A percentile compares a stretch with the other conserved stretches of the same genome.
Evolutionary conservation across 2,329 filamentous ascomycete species (phyloP).

Genomic region (Talaromyces sp.): DNA sequence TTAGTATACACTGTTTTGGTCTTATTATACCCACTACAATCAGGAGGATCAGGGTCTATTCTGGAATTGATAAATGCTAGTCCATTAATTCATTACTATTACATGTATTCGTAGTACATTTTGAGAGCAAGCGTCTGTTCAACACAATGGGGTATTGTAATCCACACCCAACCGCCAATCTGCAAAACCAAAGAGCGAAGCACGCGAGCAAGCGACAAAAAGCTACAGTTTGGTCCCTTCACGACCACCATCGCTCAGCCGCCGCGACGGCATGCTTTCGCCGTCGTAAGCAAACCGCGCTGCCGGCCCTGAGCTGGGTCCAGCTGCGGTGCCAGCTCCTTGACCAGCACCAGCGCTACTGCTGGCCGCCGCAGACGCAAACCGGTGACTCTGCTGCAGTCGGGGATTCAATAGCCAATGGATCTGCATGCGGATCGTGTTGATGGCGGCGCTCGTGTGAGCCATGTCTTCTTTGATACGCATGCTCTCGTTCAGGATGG

Average conservation of each 20-base stretch:
- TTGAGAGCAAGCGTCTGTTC: neutral
- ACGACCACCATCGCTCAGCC: slow-evolving; percentile 35
- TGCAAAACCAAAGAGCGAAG: neutral
- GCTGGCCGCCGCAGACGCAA: slow-evolving; percentile 8
- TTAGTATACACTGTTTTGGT: no score
- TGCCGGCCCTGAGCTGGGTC: slow-evolving; percentile 22
- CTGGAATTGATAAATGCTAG: neutral
- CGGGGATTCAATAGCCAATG: slow-evolving; percentile 58
- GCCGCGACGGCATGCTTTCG: slow-evolving; percentile 19
- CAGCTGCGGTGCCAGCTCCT: slow-evolving; percentile 13
- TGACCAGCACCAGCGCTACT: slow-evolving; percentile 13
- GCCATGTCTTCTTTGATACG: slow-evolving; percentile 58
- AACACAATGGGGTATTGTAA: neutral
- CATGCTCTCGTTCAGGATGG: slow-evolving; percentile 58
- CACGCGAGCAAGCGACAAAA: neutral
- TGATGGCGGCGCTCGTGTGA: slow-evolving; percentile 56
- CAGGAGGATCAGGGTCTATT: neutral
- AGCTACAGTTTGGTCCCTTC: slow-evolving; percentile 35
- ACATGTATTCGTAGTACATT: neutral
- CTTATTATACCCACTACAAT: neutral
- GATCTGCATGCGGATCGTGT: slow-evolving; percentile 54
- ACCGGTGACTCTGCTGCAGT: slow-evolving; percentile 38
- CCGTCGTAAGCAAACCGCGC: slow-evolving; percentile 15
- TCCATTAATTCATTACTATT: neutral
- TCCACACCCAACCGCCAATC: neutral